Evolutionary conservation across 2,329 filamentous ascomycete genomes (phyloP), one percentile per base, ranked within the genome.

Genomic region (Bertia moriformis): DNA sequence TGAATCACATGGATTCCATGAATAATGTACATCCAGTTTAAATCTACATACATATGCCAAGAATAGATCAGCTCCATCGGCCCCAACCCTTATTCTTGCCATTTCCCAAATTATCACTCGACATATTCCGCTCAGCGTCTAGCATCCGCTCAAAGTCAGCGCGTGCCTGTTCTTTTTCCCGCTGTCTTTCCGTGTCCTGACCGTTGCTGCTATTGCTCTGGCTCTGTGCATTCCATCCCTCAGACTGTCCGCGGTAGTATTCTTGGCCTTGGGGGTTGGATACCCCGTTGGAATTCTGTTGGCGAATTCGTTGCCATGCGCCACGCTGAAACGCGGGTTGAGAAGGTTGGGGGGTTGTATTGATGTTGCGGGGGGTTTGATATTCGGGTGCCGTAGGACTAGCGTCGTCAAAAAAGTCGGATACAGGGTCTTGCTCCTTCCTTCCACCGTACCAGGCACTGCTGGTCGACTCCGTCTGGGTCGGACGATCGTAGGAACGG

Each of bases 61-160:
- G n/a, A n/a, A n/a, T n/a, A n/a, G n/a, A 10, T 29, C 24, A 29
- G 24, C n/a, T 29, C 24, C 24, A 29, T 29, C 24, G 10, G 10
- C 24, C 24, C 24, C 24, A 29, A 10, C 24, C 24, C 24, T 29
- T 29, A 10, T 29, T 29, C 24, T 29, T n/a, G n/a, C 24, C 24
- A 29, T n/a, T n/a, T n/a, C n/a, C 24, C 10, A n/a, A 29, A 22
- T 37, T 37, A 14, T 49, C 50, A 20, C 30, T 43, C 4, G 46
- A 43, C 15, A 40, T 41, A 18, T 54, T 52, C 38, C 59, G 47
- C 46, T 65, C 62, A 1, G 51, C 44, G 3, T 65, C 61, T 14
- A 65, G 42, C 51, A 65, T 50, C 10, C 49, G 49, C 42, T 65
- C 58, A 39, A 65, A 65, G 3, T 63, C 57, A 5, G 52, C 55